phyloP scores from a whole-genome alignment of 169 alveolate genomes.

The Plasmodium adleri region DNA sequence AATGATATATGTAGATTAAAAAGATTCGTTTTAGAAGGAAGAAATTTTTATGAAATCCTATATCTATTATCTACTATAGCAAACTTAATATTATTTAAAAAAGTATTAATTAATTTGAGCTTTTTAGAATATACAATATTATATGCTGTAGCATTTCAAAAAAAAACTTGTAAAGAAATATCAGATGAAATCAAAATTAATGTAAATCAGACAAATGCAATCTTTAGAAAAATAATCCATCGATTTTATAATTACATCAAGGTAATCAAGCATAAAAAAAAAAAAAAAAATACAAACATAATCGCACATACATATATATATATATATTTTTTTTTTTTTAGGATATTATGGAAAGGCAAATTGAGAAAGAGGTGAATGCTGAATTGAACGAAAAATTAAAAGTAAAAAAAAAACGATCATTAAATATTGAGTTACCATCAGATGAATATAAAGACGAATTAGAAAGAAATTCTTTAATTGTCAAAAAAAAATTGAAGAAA shows the following conservation, averaged over 20 bases:
- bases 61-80: slow-evolving; percentile 48
- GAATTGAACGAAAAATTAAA: slow-evolving; percentile 25
- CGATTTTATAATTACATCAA: slow-evolving; percentile 49
- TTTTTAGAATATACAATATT: slow-evolving; percentile 67
- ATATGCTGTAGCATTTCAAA: slow-evolving; percentile 72
- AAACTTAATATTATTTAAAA: slow-evolving; percentile 51
- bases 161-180: slow-evolving; percentile 37
- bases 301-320: neutral
- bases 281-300: too few relatives aligned
- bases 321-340: neutral
- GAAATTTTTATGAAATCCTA: slow-evolving; percentile 24
- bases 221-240: slow-evolving; percentile 56
- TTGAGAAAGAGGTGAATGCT: slow-evolving; percentile 37
- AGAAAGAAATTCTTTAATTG: neutral
- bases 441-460: slow-evolving; percentile 14
- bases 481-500: slow-evolving; percentile 20
- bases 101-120: slow-evolving; percentile 37
- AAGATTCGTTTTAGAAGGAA: slow-evolving; percentile 52
- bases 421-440: slow-evolving; percentile 5
- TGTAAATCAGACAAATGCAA: slow-evolving; percentile 50
- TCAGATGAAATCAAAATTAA: slow-evolving; percentile 44
- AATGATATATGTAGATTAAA: slow-evolving; percentile 72
- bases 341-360: slow-evolving; percentile 67
- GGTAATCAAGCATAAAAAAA: neutral
- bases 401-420: slow-evolving; percentile 10